Base-by-base conservation (phyloP, 2,329 filamentous ascomycete genomes). In the Purpureocillium takamizusanense region DNA sequence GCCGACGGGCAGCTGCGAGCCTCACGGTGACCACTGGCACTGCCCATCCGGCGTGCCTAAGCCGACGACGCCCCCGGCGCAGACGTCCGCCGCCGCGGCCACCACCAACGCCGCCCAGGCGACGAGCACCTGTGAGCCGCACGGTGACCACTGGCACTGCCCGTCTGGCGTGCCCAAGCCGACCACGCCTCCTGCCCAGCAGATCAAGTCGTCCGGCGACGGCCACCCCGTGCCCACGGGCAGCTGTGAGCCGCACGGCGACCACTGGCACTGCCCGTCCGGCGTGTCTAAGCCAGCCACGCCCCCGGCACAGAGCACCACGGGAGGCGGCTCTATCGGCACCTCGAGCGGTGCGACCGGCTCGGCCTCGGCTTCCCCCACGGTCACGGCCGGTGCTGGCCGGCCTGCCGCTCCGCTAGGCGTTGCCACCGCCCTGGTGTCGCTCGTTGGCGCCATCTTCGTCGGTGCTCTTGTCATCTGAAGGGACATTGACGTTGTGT, bases 11-110 rank as follows among this genome's bases (percentile, higher is more conserved):
- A n/a, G 21, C 16, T 46, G 44, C 30, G 21, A 23, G 31, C 38
- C 42, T 35, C 44, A 46, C 33, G 17, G 21, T 4, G 42, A 45
- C 37, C 44, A 46, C 42, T 44, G 42, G 42, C 45, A 43, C 33
- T 43, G 42, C 29, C 38, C 38, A 2, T 16, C 35, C 15, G 44
- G 42, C 4, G 37, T 43, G 4, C 33, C 45, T 7, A 18, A 42
- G 39, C 45, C 43, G 15, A 31, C 43, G 18, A 39, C 37, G 3
- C 41, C 43, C 18, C 43, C 43, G 16, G 33, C 42, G 35, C 18
- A 16, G 36, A 12, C 21, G 29, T 16, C 37, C 33, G 18, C 13
- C 12, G 8, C 7, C 8, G 25, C 34, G 31, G 28, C 31, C 21
- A 40, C 35, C 13, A 29, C 36, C 16, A 28, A 28, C 25, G 25